Evolutionary conservation across 2,329 filamentous ascomycete genomes (phyloP).

Genomic region (Aureobasidium zeae): DNA sequence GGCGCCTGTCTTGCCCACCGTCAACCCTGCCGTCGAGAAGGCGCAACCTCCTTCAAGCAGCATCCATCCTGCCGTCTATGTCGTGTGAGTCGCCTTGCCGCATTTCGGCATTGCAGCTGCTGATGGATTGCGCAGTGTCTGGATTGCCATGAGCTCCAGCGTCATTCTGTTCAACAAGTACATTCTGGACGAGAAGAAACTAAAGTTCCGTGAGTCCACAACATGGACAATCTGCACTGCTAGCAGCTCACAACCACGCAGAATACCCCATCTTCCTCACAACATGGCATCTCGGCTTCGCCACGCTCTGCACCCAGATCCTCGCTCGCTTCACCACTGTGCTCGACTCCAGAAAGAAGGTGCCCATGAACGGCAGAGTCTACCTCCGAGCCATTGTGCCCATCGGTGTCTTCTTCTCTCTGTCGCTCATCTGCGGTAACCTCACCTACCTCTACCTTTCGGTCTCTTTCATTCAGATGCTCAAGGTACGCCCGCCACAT

Average conservation of each 20-base stretch:
- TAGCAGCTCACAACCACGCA: slow-evolving; percentile 31
- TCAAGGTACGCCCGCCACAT: slow-evolving; percentile 58
- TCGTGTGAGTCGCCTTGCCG: slow-evolving; percentile 43
- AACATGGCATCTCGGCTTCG: slow-evolving; percentile 91
- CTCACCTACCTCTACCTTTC: slow-evolving; percentile 90
- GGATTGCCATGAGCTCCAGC: slow-evolving; percentile 86
- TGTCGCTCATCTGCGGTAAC: slow-evolving; percentile 95
- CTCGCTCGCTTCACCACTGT: slow-evolving; percentile 81
- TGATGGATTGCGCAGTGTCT: slow-evolving; percentile 49
- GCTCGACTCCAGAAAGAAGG: slow-evolving; percentile 87
- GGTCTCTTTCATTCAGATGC: slow-evolving; percentile 97
- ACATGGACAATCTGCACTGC: no score
- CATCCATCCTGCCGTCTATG: slow-evolving; percentile 79
- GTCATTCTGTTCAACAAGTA: slow-evolving; percentile 99
- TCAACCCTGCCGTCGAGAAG: slow-evolving; percentile 70
- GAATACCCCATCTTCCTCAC: slow-evolving; percentile 67
- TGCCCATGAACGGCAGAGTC: slow-evolving; percentile 92
- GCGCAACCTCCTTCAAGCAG: slow-evolving; percentile 52
- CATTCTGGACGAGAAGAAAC: slow-evolving; percentile 63
- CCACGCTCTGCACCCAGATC: slow-evolving; percentile 87
- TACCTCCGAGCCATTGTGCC: slow-evolving; percentile 90
- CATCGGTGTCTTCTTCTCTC: slow-evolving; percentile 89
- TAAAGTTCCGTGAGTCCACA: slow-evolving; percentile 70
- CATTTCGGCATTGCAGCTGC: background rate
- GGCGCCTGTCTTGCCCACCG: slow-evolving; percentile 62